phyloP scores from a whole-genome alignment of 495 filamentous ascomycete species.

The Penicillium lagena region DNA sequence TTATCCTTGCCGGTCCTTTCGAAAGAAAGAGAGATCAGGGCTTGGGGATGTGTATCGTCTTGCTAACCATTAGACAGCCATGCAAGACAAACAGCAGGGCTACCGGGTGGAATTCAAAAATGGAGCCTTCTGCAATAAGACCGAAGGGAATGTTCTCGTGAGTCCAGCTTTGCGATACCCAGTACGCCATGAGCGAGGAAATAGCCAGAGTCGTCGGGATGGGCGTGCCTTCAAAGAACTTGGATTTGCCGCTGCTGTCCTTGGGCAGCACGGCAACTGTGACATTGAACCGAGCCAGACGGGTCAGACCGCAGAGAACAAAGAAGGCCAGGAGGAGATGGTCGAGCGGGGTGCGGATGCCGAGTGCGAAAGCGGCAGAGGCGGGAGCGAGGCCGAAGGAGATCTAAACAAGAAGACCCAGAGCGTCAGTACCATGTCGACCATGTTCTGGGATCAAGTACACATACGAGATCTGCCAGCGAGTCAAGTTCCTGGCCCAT shows the following conservation, averaged over 20 bases:
- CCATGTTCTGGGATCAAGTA: not conserved
- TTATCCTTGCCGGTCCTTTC: conserved; percentile 1
- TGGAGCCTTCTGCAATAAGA: conserved; percentile 53
- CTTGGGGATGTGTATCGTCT: conserved; percentile 94
- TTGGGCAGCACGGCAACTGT: conserved; percentile 84
- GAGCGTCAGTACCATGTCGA: not conserved
- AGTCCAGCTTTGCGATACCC: conserved; percentile 75
- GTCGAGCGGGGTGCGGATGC: conserved; percentile 79
- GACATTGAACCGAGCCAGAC: conserved; percentile 95
- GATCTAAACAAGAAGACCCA: conserved; percentile 50
- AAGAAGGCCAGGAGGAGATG: conserved; percentile 83
- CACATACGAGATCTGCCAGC: conserved; percentile 83
- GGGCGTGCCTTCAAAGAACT: conserved; percentile 94
- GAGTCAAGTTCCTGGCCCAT: conserved; percentile 99
- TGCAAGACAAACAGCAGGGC: conserved; percentile 74
- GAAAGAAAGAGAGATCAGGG: conserved; percentile 42
- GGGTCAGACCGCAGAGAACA: conserved; percentile 90
- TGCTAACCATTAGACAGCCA: conserved; percentile 90
- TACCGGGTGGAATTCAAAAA: conserved; percentile 82
- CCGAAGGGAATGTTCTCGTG: conserved; percentile 70
- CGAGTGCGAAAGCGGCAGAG: conserved; percentile 78
- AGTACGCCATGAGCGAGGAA: conserved; percentile 81
- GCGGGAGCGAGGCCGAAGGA: conserved; percentile 94
- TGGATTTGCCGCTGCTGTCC: conserved; percentile 81
- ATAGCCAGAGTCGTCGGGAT: conserved; percentile 85